Evolutionary conservation across 495 filamentous ascomycete genomes (phyloP), one percentile per base, ranked within the genome.

Genomic region (Hypoxylon crocopeplum): DNA sequence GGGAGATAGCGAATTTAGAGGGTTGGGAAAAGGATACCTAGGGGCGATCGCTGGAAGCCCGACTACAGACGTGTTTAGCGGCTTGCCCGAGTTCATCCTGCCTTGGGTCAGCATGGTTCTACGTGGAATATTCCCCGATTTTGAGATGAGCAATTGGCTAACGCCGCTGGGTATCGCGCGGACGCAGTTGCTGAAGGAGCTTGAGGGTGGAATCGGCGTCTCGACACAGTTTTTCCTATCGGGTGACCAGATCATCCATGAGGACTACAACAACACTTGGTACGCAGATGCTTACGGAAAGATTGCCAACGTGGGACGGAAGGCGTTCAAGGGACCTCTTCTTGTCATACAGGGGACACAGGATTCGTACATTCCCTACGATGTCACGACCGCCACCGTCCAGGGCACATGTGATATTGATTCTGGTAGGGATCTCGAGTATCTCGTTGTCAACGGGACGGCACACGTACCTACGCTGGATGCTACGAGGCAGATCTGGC

Each of bases 261-360:
- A 41, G 1, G 41, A 34, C 19, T 61, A 38, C n/a, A 37, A 52
- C 10, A 42, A 59, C 16, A 67, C 59, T 0, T 67, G 62, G 62
- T 60, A 62, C 21, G 65, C 51, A 2, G 32, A 62, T n/a, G 49
- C 61, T 8, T 75, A 67, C 38, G 56, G 41, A 10, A 53, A 56
- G n/a, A 48, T 69, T 0, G 48, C 40, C 15, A 56, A 62, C 58
- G 63, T 54, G 15, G 73, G 75, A 21, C 58, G 68, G 1, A 69
- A 63, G 32, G 44, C 69, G 1, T 74, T 81, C 37, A 67, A 64
- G 21, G 77, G 76, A 1, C 79, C 79, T 27, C 36, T 83, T 40
- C 66, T 82, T 3, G 66, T 79, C n/a, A 62, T 81, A 3, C 74
- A 76, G 30, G 80, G 79, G 13, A 72, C 60, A 8, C 66, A 51